Base-by-base conservation (phyloP, 2,329 filamentous ascomycete species). In the Metarhizium sp. region DNA sequence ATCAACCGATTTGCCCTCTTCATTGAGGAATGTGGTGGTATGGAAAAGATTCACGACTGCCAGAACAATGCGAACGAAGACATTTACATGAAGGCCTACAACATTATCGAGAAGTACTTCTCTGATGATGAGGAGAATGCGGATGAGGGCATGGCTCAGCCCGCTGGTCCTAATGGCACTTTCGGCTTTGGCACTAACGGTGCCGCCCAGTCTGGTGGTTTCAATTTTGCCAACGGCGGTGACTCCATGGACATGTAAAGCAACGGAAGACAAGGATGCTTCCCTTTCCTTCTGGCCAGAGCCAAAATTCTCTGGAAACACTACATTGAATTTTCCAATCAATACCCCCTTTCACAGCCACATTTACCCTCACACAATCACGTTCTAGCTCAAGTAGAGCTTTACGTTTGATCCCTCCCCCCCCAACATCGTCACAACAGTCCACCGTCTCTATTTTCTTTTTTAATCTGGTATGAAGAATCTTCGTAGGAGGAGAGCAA, bases 41-140 rank as follows among this genome's bases (percentile, higher is more conserved):
- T 99, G 94, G 94, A 97, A 79, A 97, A 97, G 86, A 97, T 99
- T 64, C 94, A 99, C 76, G 92, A 97, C 66, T 97, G 94, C 83
- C 94, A 99, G 80, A 96, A 95, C 79, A 99, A 99, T 67, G 92
- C 92, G 78, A 99, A 99, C 76, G 94, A 99, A 77, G 94, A 99
- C 76, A 99, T 99, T 65, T 99, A 99, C 81, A 97, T 99, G 92
- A 99, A 99, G 85, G 94, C 94, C 0, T 99, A 97, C 82, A 97
- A 95, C 82, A 99, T 99, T 75, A 99, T 99, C 63, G 94, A 99
- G 81, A 96, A 96, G 79, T 99, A 99, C 82, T 99, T 99, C 78
- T 96, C 92, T 0, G 94, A 99, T 67, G 94, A 99, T 63, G 94
- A 97, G 55, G 94, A 95, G 69, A 91, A 92, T 65, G 91, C 91